phyloP scores from a whole-genome alignment of 179 eudicot genomes.

The Sideroxylon spinosum region DNA sequence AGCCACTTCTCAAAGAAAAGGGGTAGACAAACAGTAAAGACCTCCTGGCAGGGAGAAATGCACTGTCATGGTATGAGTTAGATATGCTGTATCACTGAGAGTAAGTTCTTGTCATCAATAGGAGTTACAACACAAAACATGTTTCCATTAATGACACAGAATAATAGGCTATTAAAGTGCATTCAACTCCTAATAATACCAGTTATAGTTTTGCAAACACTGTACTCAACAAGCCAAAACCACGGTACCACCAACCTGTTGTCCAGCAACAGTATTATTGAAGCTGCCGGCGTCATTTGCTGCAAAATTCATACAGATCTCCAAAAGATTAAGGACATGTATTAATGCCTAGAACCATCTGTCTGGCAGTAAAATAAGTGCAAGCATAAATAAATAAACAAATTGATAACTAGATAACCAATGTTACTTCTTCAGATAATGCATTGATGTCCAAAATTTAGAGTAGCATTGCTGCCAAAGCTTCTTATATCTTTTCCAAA shows the following conservation, averaged over 20 bases:
- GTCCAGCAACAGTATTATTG: constrained; percentile 87
- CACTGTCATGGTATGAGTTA: neutral
- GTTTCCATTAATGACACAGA: neutral
- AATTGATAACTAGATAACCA: neutral
- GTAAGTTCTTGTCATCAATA: too few relatives aligned
- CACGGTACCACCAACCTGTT: constrained; percentile 58
- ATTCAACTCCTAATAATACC: neutral
- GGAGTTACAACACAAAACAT: neutral
- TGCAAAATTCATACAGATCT: constrained; percentile 30
- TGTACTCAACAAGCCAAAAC: neutral
- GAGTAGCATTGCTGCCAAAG: neutral
- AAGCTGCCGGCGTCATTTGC: constrained; percentile 77
- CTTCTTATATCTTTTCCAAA: neutral
- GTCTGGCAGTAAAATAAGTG: neutral
- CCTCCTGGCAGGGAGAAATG: neutral
- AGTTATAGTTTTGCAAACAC: neutral
- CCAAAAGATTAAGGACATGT: neutral
- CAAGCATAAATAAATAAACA: too few relatives aligned
- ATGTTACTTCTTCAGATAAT: neutral
- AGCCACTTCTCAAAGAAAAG: neutral
- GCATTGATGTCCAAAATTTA: neutral
- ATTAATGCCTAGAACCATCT: neutral
- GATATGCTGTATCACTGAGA: neutral
- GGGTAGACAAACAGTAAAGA: neutral
- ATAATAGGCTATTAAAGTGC: neutral